Conservation (phyloP, 2,329 filamentous ascomycete genomes). For the Stagonosporopsis tanaceti region DNA sequence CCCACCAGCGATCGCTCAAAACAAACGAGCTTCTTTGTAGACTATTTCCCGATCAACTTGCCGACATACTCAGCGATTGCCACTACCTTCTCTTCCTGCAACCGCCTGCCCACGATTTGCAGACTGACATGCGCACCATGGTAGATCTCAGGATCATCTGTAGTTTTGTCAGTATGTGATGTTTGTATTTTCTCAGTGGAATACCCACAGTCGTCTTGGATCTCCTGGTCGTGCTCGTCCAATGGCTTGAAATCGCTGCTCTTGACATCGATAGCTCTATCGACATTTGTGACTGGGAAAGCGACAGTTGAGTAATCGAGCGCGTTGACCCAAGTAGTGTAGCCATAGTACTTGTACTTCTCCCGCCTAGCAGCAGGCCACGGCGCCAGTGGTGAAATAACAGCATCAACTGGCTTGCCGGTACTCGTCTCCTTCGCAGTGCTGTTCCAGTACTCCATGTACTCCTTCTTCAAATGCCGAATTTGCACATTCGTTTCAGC, state of each 20-base stretch:
- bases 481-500: constrained; percentile 44
- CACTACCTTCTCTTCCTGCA: constrained; percentile 52
- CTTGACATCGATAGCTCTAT: constrained; percentile 38
- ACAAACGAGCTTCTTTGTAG: too few species aligned
- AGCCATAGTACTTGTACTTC: constrained; percentile 46
- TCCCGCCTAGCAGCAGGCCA: constrained; percentile 44
- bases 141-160: constrained; percentile 52
- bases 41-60: constrained; percentile 29
- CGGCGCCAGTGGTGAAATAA: constrained; percentile 49
- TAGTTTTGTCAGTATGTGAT: constrained; percentile 11
- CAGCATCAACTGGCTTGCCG: constrained; percentile 47
- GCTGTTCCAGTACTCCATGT: constrained; percentile 51
- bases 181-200: not conserved
- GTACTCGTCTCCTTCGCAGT: constrained; percentile 36
- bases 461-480: constrained; percentile 42
- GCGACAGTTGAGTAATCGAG: constrained; percentile 46
- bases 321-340: constrained; percentile 41
- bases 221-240: constrained; percentile 36
- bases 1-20: too few species aligned
- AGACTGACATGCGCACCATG: constrained; percentile 49
- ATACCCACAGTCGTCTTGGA: constrained; percentile 41
- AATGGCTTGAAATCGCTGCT: constrained; percentile 36
- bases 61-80: constrained; percentile 47
- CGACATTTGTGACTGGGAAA: constrained; percentile 45
- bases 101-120: constrained; percentile 48